Conservation (phyloP, 139 green algal genomes). For the Micractinium sp. region DNA sequence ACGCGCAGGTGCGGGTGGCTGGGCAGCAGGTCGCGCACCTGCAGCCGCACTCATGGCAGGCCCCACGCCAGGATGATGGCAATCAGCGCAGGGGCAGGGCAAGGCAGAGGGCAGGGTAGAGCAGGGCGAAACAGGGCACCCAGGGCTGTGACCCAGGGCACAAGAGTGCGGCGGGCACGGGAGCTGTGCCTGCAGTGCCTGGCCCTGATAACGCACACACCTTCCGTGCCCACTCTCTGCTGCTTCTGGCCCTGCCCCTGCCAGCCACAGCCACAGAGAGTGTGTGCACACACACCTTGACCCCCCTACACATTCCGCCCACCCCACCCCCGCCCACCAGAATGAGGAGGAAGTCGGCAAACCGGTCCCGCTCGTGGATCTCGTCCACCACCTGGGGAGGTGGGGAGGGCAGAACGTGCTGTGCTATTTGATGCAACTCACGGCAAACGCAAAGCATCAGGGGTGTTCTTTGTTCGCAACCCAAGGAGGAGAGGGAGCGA, state of each 20-base stretch:
- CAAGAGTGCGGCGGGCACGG: too few species aligned
- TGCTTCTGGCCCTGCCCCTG: too few species aligned
- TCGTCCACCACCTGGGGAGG: constrained; percentile 57
- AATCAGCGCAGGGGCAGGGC: not conserved
- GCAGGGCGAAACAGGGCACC: not conserved
- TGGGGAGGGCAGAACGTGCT: not conserved
- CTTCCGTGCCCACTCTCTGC: too few species aligned
- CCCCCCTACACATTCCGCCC: too few species aligned
- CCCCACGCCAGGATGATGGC: not conserved
- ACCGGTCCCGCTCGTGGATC: constrained; percentile 76
- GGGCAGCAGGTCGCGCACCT: constrained; percentile 63
- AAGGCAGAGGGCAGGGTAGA: not conserved
- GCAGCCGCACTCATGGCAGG: constrained; percentile 22
- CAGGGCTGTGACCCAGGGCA: not conserved
- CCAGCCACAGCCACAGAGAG: too few species aligned
- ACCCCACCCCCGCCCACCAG: not conserved
- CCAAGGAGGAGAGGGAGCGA: not conserved
- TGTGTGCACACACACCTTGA: not conserved
- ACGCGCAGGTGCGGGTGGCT: constrained; percentile 72
- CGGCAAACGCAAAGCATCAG: too few species aligned
- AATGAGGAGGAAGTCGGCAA: constrained; percentile 85
- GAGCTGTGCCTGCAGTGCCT: too few species aligned
- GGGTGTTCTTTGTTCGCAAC: too few species aligned
- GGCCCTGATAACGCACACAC: too few species aligned
- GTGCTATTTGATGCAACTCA: too few species aligned